These are phyloP conservation scores for Plasmodium coatneyi DNA, from an alignment of 169 alveolate genomes.

Conservation along the genomic window DNA sequence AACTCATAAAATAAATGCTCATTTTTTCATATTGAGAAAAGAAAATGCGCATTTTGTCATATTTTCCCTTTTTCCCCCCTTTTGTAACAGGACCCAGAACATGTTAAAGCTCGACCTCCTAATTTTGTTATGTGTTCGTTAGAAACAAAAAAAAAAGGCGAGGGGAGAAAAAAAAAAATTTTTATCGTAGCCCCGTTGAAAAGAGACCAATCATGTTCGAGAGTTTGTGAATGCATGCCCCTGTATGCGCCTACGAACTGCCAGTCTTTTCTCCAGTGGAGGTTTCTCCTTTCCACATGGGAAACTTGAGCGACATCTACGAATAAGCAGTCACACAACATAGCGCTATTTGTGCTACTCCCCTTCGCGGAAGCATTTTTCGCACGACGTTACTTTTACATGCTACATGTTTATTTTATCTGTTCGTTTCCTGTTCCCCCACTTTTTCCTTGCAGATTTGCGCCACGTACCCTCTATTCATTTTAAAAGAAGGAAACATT, in stretches of 20 bases:
- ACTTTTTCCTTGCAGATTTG: conserved; percentile 31
- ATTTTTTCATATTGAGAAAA: background rate
- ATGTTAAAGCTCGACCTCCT: conserved; percentile 60
- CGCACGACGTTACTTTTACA: background rate
- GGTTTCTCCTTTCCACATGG: background rate
- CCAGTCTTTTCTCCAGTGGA: background rate
- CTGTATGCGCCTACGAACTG: background rate
- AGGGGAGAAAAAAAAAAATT: background rate
- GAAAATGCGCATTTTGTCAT: background rate
- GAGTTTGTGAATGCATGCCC: background rate
- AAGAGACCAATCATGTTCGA: background rate
- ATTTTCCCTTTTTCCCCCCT: background rate
- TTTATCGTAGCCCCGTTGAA: background rate
- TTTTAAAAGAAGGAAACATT: conserved; percentile 42
- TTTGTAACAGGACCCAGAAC: conserved; percentile 42
- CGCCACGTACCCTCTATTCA: conserved; percentile 22
- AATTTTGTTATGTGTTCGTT: conserved; percentile 73
- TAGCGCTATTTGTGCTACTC: background rate
- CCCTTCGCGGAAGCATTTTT: background rate
- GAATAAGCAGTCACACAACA: background rate
- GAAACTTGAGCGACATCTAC: background rate
- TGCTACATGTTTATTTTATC: background rate
- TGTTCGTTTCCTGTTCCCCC: background rate
- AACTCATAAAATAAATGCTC: background rate
- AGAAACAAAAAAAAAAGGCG: conserved; percentile 1